Conservation (phyloP, 495 filamentous ascomycete species). For the Penicillium mononematosum region DNA sequence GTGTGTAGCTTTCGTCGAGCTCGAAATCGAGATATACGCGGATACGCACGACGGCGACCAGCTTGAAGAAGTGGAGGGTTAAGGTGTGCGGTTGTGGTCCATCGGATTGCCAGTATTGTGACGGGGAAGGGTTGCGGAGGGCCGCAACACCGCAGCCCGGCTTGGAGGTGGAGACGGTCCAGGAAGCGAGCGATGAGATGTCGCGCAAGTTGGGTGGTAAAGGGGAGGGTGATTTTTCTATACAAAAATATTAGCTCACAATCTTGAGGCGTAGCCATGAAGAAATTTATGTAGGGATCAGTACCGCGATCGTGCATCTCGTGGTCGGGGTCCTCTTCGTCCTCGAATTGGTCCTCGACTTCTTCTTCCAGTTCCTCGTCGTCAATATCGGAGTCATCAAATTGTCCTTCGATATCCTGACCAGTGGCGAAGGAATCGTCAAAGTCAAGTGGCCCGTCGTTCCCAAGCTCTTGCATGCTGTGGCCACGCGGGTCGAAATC, state of each 20-base stretch:
- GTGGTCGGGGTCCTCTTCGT: conserved; percentile 42
- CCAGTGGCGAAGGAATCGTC: conserved; percentile 20
- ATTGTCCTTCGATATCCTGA: conserved; percentile 22
- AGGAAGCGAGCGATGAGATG: conserved; percentile 91
- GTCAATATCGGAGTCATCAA: conserved; percentile 32
- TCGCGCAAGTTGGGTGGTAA: conserved; percentile 65
- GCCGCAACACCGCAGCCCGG: conserved; percentile 86
- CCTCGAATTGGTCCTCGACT: conserved; percentile 35
- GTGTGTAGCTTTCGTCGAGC: conserved; percentile 94
- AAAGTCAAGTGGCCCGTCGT: conserved; percentile 12
- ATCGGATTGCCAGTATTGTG: conserved; percentile 94
- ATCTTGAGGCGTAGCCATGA: neutral
- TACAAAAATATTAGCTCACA: neutral
- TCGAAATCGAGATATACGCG: conserved; percentile 88
- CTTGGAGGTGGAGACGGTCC: conserved; percentile 88
- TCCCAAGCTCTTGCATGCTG: conserved; percentile 12
- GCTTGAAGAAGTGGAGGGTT: conserved; percentile 91
- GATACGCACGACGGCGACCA: conserved; percentile 79
- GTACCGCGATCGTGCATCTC: conserved; percentile 43
- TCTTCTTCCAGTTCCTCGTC: conserved; percentile 42
- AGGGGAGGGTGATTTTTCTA: conserved; percentile 41
- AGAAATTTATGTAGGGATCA: conserved; percentile 1
- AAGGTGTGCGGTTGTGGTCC: conserved; percentile 94
- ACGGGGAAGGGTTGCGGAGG: conserved; percentile 73
- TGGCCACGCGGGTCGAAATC: conserved; percentile 20